phyloP scores from a whole-genome alignment of 2,329 filamentous ascomycete genomes.

The Clarireedia homoeocarpa region DNA sequence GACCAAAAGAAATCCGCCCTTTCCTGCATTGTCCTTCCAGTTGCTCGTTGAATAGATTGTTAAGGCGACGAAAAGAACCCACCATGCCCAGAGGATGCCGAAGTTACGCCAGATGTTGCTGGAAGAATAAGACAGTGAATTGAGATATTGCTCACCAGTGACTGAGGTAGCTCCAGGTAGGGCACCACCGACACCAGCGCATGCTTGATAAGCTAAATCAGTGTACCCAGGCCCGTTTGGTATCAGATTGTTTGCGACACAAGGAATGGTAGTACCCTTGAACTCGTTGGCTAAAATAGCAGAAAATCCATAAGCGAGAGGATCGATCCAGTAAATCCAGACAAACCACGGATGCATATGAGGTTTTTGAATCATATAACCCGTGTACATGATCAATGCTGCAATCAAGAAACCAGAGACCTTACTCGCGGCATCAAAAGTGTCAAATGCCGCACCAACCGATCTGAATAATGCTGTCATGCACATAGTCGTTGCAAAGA shows the following conservation, averaged over 20 bases:
- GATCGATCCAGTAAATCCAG: slow-evolving; percentile 59
- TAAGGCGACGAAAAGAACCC: slow-evolving; percentile 48
- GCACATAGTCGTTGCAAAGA: slow-evolving; percentile 39
- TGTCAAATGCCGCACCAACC: slow-evolving; percentile 52
- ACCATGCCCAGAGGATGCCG: slow-evolving; percentile 55
- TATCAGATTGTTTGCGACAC: slow-evolving; percentile 42
- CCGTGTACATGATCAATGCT: slow-evolving; percentile 53
- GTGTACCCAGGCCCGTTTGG: slow-evolving; percentile 42
- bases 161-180: slow-evolving; percentile 40
- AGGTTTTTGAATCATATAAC: slow-evolving; percentile 54
- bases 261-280: slow-evolving; percentile 45
- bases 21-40: slow-evolving; percentile 47
- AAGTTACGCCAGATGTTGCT: slow-evolving; percentile 52
- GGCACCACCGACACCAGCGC: slow-evolving; percentile 52
- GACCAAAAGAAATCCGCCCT: slow-evolving; percentile 49
- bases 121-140: slow-evolving; percentile 44
- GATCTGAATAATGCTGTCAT: slow-evolving; percentile 39
- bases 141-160: slow-evolving; percentile 49
- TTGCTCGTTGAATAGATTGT: slow-evolving; percentile 49
- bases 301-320: slow-evolving; percentile 63
- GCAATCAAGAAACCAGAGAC: slow-evolving; percentile 41
- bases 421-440: slow-evolving; percentile 52
- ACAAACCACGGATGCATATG: slow-evolving; percentile 57
- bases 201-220: slow-evolving; percentile 39
- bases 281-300: slow-evolving; percentile 66